Percentiles rank a stretch among this genome's conserved stretches.
phyloP scores from a whole-genome alignment of 139 green algal species.

The Trebouxia sp. region DNA sequence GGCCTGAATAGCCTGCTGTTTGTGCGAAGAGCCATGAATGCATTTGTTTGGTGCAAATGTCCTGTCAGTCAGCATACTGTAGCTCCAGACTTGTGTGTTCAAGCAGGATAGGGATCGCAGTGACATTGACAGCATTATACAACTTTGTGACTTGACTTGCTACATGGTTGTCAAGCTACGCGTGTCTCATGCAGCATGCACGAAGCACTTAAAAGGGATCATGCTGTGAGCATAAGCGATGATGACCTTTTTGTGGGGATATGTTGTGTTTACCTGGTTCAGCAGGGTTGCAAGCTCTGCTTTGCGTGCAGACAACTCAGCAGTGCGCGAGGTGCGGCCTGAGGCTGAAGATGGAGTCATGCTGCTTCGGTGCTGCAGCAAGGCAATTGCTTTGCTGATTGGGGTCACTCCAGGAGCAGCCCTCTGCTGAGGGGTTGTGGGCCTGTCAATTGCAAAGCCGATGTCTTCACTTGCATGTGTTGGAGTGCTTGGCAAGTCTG shows the following conservation, averaged over 20 bases:
- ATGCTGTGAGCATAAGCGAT: too few relatives aligned
- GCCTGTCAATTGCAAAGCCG: background rate
- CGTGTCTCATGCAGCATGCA: background rate
- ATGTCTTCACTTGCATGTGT: background rate
- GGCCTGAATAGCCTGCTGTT: too few relatives aligned
- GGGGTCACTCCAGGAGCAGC: background rate
- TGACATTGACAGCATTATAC: background rate
- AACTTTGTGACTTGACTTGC: background rate
- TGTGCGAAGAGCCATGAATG: too few relatives aligned
- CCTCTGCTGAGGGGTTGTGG: background rate
- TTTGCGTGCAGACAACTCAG: slow-evolving; percentile 20
- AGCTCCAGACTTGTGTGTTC: background rate
- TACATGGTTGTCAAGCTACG: background rate
- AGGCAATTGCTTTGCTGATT: slow-evolving; percentile 9
- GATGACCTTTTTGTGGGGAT: too few relatives aligned
- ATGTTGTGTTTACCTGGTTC: background rate
- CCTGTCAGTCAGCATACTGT: too few relatives aligned
- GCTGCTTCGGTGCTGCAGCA: slow-evolving; percentile 18
- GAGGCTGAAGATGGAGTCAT: background rate
- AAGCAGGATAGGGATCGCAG: background rate
- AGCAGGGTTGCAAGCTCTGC: slow-evolving; percentile 12
- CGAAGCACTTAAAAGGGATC: background rate
- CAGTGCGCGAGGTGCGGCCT: background rate
- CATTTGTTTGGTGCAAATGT: too few relatives aligned
- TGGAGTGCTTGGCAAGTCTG: background rate